phyloP scores from a whole-genome alignment of 2,329 filamentous ascomycete genomes.

The Cryphonectria radicalis region DNA sequence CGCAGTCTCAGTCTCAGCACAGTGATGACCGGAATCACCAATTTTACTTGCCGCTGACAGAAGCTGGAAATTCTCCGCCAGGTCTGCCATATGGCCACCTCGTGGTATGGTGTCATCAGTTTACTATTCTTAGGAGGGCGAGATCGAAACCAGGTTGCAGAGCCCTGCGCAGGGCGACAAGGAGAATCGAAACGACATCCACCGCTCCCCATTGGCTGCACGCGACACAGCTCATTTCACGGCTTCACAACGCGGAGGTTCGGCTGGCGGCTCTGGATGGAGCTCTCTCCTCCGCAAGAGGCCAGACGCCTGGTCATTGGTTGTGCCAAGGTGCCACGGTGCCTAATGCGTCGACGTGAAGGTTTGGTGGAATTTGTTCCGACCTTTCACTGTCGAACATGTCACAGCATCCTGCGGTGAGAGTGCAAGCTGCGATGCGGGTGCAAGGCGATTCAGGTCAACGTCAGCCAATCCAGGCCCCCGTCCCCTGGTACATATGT shows the following conservation, averaged over 20 bases:
- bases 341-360: constrained; percentile 27
- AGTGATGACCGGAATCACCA: constrained; percentile 15
- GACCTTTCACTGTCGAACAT: constrained; percentile 30
- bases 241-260: constrained; percentile 11
- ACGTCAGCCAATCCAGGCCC: constrained; percentile 21
- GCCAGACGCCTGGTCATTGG: constrained; percentile 29
- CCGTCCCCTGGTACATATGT: neutral
- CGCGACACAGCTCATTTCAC: constrained; percentile 4
- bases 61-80: neutral
- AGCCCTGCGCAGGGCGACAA: constrained; percentile 14
- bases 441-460: constrained; percentile 16
- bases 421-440: constrained; percentile 21
- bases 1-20: constrained; percentile 5
- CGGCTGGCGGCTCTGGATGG: constrained; percentile 18
- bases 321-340: constrained; percentile 31
- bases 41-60: constrained; percentile 20
- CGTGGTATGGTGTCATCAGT: constrained; percentile 19
- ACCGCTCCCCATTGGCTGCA: constrained; percentile 6
- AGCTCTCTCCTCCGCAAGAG: constrained; percentile 13
- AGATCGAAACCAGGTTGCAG: constrained; percentile 9
- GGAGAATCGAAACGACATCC: constrained; percentile 17
- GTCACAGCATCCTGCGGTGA: constrained; percentile 28
- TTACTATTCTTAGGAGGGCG: constrained; percentile 26
- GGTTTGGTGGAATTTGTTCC: constrained; percentile 18
- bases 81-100: constrained; percentile 15